These are phyloP conservation scores for Trichophyton verrucosum DNA, from an alignment of 2,329 filamentous ascomycete genomes.

Conservation along the genomic window DNA sequence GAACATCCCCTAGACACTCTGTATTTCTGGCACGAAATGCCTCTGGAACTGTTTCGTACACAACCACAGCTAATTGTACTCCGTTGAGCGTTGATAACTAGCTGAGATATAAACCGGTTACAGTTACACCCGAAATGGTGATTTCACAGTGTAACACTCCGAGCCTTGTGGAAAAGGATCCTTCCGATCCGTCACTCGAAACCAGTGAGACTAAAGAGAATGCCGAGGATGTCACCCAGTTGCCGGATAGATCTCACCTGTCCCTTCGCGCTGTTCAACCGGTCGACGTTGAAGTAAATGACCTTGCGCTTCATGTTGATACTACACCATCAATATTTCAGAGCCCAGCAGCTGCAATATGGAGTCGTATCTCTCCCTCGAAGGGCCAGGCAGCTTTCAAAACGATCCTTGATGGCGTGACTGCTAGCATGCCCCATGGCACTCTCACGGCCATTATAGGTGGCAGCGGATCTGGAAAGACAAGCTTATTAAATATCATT, in stretches of 20 bases:
- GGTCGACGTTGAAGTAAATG: slow-evolving; percentile 28
- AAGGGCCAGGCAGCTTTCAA: slow-evolving; percentile 24
- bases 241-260: slow-evolving; percentile 16
- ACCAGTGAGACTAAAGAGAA: background rate
- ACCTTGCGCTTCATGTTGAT: slow-evolving; percentile 25
- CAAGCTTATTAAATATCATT: slow-evolving; percentile 57
- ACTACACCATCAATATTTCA: slow-evolving; percentile 24
- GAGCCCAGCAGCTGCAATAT: slow-evolving; percentile 22
- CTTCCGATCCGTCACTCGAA: background rate
- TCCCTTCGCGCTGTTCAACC: slow-evolving; percentile 30
- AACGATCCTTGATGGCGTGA: slow-evolving; percentile 49
- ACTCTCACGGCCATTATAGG: slow-evolving; percentile 65
- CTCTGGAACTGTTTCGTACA: background rate
- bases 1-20: background rate
- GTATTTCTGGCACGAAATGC: background rate
- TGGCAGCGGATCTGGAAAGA: slow-evolving; percentile 62
- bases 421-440: slow-evolving; percentile 51
- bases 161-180: background rate
- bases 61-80: background rate
- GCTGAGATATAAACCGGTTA: background rate
- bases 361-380: slow-evolving; percentile 18
- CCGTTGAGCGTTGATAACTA: background rate
- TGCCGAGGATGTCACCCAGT: background rate
- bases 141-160: background rate
- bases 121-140: background rate